phyloP scores from a whole-genome alignment of 176 grass and related monocot genomes.

The Oryza meyeriana region DNA sequence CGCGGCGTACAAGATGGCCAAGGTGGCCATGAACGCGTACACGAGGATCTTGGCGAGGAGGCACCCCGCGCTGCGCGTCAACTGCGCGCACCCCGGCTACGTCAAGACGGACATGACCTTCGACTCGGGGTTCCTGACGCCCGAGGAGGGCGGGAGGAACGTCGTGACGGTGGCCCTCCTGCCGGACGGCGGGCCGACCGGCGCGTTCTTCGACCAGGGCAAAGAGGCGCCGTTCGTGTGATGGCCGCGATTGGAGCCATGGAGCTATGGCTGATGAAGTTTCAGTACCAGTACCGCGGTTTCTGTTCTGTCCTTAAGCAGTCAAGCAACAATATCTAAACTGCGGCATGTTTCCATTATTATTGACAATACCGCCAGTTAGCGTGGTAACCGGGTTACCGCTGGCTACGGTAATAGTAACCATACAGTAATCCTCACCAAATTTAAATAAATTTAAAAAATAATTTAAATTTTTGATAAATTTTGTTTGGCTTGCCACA shows the following conservation, averaged over 20 bases:
- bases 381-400: no score
- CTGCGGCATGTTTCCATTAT: background rate
- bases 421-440: no score
- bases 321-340: no score
- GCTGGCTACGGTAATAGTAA: no score
- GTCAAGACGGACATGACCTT: slow-evolving; percentile 50
- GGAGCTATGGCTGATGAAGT: no score
- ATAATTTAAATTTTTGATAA: no score
- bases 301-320: no score
- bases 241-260: background rate
- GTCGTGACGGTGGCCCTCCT: slow-evolving; percentile 44
- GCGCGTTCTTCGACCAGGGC: slow-evolving; percentile 17
- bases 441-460: no score
- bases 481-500: no score
- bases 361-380: no score
- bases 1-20: slow-evolving; percentile 55
- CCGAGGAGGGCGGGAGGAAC: slow-evolving; percentile 47
- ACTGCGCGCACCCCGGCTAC: slow-evolving; percentile 48
- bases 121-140: slow-evolving; percentile 30
- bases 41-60: slow-evolving; percentile 51
- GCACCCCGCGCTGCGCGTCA: slow-evolving; percentile 38
- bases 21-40: slow-evolving; percentile 44
- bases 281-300: no score
- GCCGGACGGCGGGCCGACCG: slow-evolving; percentile 23
- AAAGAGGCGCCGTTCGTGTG: slow-evolving; percentile 27